A percentile compares a stretch with the other conserved stretches of the same genome.
Conservation (phyloP, 108 stramenopile species). For the Fragilariopsis cylindrus region DNA sequence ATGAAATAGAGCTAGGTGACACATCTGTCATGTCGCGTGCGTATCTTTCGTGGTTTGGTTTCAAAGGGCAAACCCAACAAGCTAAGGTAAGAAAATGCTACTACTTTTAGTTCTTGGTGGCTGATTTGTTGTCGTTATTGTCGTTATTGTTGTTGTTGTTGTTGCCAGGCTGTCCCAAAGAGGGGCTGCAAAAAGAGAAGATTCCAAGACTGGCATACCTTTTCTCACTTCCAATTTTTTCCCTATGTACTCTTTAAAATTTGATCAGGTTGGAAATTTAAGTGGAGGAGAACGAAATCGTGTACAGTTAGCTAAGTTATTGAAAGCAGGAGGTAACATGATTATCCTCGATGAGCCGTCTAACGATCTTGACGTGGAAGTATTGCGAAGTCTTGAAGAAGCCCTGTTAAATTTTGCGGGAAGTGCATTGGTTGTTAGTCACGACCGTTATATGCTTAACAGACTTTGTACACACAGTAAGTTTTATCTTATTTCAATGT, state of each 20-base stretch:
- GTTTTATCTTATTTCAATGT: too few relatives aligned
- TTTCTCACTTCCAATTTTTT: background rate
- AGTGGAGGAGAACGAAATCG: slow-evolving; percentile 94
- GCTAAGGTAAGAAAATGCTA: slow-evolving; percentile 32
- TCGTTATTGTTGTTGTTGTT: too few relatives aligned
- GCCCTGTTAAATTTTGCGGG: slow-evolving; percentile 92
- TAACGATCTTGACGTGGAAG: slow-evolving; percentile 87
- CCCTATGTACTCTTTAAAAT: too few relatives aligned
- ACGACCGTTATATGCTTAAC: slow-evolving; percentile 97
- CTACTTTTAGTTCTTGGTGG: too few relatives aligned
- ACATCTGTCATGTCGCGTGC: slow-evolving; percentile 79
- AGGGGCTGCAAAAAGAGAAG: too few relatives aligned
- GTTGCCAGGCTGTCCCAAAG: too few relatives aligned
- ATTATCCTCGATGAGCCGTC: slow-evolving; percentile 95
- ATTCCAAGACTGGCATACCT: background rate
- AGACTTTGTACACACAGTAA: slow-evolving; percentile 83
- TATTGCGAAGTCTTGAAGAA: slow-evolving; percentile 87
- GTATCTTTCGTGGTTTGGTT: slow-evolving; percentile 92
- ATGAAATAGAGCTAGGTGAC: slow-evolving; percentile 88
- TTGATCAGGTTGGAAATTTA: slow-evolving; percentile 62
- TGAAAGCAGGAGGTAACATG: slow-evolving; percentile 83
- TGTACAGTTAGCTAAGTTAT: slow-evolving; percentile 88
- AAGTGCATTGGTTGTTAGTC: slow-evolving; percentile 91
- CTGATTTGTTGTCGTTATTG: too few relatives aligned
- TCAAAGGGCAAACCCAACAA: slow-evolving; percentile 87